Percentiles rank a stretch among this genome's conserved stretches.
These are phyloP conservation scores for Tulasnella sp. DNA, from an alignment of 768 basidiomycete species.

Conservation along the genomic window DNA sequence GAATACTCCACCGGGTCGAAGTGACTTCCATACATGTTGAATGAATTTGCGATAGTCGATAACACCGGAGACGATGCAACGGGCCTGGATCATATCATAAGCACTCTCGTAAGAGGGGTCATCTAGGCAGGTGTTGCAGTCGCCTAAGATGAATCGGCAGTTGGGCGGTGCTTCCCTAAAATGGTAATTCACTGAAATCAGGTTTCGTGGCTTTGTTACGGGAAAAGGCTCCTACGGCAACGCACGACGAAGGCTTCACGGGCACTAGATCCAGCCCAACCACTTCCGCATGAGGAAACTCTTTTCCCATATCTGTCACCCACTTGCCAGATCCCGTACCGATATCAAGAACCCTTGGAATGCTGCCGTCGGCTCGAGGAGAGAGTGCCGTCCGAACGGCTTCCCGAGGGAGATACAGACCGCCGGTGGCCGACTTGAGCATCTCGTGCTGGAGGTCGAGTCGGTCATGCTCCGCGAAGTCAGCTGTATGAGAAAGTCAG, in stretches of 20 bases:
- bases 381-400: slow-evolving; percentile 8
- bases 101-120: slow-evolving; percentile 1
- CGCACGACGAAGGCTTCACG: background rate
- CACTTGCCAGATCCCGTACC: slow-evolving; percentile 32
- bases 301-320: slow-evolving; percentile 17
- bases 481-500: background rate
- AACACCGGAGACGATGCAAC: slow-evolving; percentile 10
- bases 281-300: slow-evolving; percentile 26
- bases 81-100: slow-evolving; percentile 28
- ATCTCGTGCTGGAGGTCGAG: slow-evolving; percentile 25
- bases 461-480: slow-evolving; percentile 16
- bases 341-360: slow-evolving; percentile 25
- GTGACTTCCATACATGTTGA: background rate
- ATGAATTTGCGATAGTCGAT: slow-evolving; percentile 19
- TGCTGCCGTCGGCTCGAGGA: background rate
- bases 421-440: slow-evolving; percentile 27
- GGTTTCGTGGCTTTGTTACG: no score
- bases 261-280: slow-evolving; percentile 14
- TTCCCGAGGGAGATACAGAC: slow-evolving; percentile 7
- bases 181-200: no score
- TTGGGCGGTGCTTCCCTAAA: slow-evolving; percentile 20
- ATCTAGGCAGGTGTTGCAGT: slow-evolving; percentile 9
- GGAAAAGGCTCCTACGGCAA: background rate
- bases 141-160: slow-evolving; percentile 20
- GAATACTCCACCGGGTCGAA: slow-evolving; percentile 26